Conservation (phyloP, 768 basidiomycete species). For the Phylloporus arenicola region DNA sequence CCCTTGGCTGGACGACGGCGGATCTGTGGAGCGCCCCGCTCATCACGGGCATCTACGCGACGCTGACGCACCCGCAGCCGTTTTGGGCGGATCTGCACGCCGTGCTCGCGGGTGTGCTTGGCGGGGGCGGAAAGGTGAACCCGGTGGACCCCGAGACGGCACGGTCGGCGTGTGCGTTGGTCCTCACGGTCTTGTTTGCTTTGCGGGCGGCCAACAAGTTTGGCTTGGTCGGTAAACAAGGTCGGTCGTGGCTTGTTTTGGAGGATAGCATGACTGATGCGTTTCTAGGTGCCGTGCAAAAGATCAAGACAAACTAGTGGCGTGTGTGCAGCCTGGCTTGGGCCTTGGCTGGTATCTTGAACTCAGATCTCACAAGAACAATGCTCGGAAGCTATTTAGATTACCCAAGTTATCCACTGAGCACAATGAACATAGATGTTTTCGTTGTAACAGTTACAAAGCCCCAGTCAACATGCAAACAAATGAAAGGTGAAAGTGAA, state of each 20-base stretch:
- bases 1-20: constrained; percentile 80
- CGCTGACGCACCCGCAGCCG: constrained; percentile 82
- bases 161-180: constrained; percentile 63
- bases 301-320: constrained; percentile 26
- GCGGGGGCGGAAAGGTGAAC: constrained; percentile 33
- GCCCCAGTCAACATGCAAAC: neutral
- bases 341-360: neutral
- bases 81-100: constrained; percentile 65
- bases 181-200: constrained; percentile 58
- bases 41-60: constrained; percentile 71
- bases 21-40: constrained; percentile 85
- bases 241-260: constrained; percentile 7
- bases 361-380: neutral
- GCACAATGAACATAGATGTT: neutral
- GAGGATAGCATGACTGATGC: neutral
- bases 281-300: constrained; percentile 13
- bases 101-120: constrained; percentile 43
- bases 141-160: constrained; percentile 61
- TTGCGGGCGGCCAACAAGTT: constrained; percentile 65
- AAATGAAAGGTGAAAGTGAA: neutral
- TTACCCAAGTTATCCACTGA: neutral
- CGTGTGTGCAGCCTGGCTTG: neutral
- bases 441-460: neutral
- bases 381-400: neutral
- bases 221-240: constrained; percentile 21